These are phyloP conservation scores for Eutypa lata DNA, from an alignment of 2,329 filamentous ascomycete genomes.

Conservation along the genomic window DNA sequence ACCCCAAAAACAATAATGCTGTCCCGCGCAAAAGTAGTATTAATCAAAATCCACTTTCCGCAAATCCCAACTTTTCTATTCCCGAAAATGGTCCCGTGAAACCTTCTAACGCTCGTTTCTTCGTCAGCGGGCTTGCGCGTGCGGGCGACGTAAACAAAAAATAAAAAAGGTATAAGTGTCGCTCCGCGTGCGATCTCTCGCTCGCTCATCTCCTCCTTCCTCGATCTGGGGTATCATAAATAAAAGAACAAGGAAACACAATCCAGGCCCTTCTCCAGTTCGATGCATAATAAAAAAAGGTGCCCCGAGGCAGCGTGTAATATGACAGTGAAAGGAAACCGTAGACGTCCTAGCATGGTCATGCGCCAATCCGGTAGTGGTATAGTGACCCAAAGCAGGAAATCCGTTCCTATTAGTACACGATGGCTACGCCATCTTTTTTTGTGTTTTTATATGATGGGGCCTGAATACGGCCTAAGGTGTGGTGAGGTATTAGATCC, in stretches of 20 bases:
- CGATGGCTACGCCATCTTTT: constrained; percentile 23
- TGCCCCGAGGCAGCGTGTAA: constrained; percentile 27
- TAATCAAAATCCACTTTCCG: background rate
- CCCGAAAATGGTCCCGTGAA: background rate
- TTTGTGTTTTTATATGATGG: background rate
- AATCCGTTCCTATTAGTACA: constrained; percentile 26
- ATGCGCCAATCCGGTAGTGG: constrained; percentile 18
- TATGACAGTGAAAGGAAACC: constrained; percentile 24
- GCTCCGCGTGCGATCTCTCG: background rate
- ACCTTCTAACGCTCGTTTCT: background rate
- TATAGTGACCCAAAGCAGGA: constrained; percentile 12
- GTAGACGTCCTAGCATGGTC: constrained; percentile 1
- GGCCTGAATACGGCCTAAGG: no score
- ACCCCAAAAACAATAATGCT: background rate
- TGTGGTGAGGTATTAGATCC: background rate
- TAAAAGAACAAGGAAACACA: constrained; percentile 22
- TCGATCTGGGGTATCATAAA: constrained; percentile 28
- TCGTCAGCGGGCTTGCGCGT: background rate
- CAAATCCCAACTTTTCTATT: background rate
- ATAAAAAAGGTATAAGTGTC: background rate
- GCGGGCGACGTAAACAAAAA: background rate
- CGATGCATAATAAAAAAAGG: constrained; percentile 19
- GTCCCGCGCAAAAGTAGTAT: background rate
- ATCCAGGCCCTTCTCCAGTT: constrained; percentile 22
- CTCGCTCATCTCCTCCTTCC: constrained; percentile 1